These are phyloP conservation scores for peach (Prunus persica) DNA, from an alignment of 306 rosid species.

Conservation along the genomic window Prunus_persica_NCBIv2 NC_034015.1:3048001-3048500, in stretches of 20 bases:
- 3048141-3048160: slow-evolving; percentile 79
- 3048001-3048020: slow-evolving; percentile 29
- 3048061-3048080: slow-evolving; percentile 47
- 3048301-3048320: slow-evolving; percentile 73
- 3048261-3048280: slow-evolving; percentile 98
- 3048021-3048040: slow-evolving; percentile 62
- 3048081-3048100: slow-evolving; percentile 78
- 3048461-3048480: slow-evolving; percentile 59
- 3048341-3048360: slow-evolving; percentile 59
- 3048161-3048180: slow-evolving; percentile 96
- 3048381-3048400: slow-evolving; percentile 59
- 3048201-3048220: slow-evolving; percentile 4
- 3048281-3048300: slow-evolving; percentile 82
- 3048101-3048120: slow-evolving; percentile 93
- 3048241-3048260: slow-evolving; percentile 61
- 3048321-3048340: slow-evolving; percentile 97
- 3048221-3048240: not conserved
- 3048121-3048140: slow-evolving; percentile 84
- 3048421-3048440: slow-evolving; percentile 73
- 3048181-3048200: slow-evolving; percentile 39
- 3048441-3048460: slow-evolving; percentile 73
- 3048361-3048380: slow-evolving; percentile 61
- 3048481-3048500: slow-evolving; percentile 58
- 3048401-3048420: slow-evolving; percentile 80
- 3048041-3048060: slow-evolving; percentile 41